A percentile compares a stretch with the other conserved stretches of the same genome.
phyloP scores from a whole-genome alignment of 2,329 filamentous ascomycete species.

The Cyphellophora europaea region DNA sequence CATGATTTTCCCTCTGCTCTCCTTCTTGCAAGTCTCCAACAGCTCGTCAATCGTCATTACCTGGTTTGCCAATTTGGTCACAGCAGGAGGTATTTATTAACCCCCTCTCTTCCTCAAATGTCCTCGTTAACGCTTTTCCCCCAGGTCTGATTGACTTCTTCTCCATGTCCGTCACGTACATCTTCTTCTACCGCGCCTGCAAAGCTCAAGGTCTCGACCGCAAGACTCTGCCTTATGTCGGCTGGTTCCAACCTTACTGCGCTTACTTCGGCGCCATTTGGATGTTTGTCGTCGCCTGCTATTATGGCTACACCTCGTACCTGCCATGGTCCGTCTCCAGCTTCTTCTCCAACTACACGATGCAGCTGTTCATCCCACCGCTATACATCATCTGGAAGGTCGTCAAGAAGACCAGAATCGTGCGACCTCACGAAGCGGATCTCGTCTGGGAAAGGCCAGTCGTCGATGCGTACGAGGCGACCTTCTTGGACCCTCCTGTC shows the following conservation, averaged over 20 bases:
- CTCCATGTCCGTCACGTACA: constrained; percentile 59
- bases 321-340: constrained; percentile 54
- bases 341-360: constrained; percentile 57
- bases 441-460: constrained; percentile 52
- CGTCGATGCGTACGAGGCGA: constrained; percentile 50
- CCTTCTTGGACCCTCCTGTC: constrained; percentile 39
- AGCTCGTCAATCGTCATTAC: constrained; percentile 56
- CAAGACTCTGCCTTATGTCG: constrained; percentile 57
- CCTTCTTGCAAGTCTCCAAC: constrained; percentile 60
- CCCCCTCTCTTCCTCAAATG: constrained; percentile 28
- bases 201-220: constrained; percentile 59
- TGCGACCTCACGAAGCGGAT: constrained; percentile 47
- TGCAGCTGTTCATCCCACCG: constrained; percentile 45
- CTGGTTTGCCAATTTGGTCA: constrained; percentile 57
- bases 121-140: constrained; percentile 25
- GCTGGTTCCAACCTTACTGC: constrained; percentile 58
- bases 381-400: constrained; percentile 56
- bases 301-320: constrained; percentile 45
- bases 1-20: constrained; percentile 56
- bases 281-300: constrained; percentile 37
- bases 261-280: constrained; percentile 51
- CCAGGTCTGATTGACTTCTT: constrained; percentile 54
- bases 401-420: constrained; percentile 47
- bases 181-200: constrained; percentile 62
- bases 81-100: constrained; percentile 10